Evolutionary conservation across 2,329 filamentous ascomycete species (phyloP), one percentile per base, ranked within the genome.

Genomic region (Pestalotiopsis sp.): DNA sequence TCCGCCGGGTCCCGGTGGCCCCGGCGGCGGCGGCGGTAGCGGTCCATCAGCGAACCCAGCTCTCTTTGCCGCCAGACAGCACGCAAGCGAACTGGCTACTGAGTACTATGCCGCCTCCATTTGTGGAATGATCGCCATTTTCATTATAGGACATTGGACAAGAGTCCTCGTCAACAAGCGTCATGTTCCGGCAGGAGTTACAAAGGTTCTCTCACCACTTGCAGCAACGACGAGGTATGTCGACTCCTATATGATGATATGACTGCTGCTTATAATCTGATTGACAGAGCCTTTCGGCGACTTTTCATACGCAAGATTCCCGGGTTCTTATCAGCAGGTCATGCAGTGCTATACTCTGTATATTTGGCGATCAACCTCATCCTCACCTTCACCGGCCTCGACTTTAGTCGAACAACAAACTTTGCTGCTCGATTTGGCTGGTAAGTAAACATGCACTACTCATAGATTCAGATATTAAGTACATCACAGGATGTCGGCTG

Each of bases 401-500:
- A 78, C 49, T 71, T 67, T 23, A 73, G 69, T 55, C 67, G 66
- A 45, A 61, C 70, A 66, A 71, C 74, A 23, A 77, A 77, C 68
- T 66, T 76, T 45, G 76, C 76, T 67, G 67, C 75, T 20, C 76
- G 79, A 64, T 77, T 79, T 38, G 77, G 75, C 67, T 77, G 77
- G 76, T 78, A 55, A 70, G 75, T 69, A 27, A 38, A 31, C 2
- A 6, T 4, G 52, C 7, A 59, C 52, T 23, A 31, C 2, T 23
- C 58, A 17, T 14, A 12, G 17, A 2, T 52, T 23, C 25, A 55
- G 13, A 31, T 31, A 76, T 66, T 64, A 64, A 41, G 23, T 36
- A 12, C 39, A 20, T 61, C 9, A 12, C 36, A 87, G 85, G 85
- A 79, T 87, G 74, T 76, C 81, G 0, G 73, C 82, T 13, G 79